phyloP scores from a whole-genome alignment of 2,329 filamentous ascomycete species.

The Beauveria sp. region DNA sequence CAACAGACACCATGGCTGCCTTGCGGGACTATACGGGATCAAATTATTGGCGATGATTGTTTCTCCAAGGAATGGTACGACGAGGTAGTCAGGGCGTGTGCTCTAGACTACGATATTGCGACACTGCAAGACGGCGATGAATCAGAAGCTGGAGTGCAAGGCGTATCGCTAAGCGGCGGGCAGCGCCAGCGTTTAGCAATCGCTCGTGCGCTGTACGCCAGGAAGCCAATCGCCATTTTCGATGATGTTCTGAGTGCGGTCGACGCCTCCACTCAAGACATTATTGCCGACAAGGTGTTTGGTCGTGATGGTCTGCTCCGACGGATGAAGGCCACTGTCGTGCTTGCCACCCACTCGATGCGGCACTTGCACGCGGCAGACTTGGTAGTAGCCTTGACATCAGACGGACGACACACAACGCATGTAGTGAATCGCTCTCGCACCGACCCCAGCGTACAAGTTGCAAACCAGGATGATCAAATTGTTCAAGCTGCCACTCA shows the following conservation, averaged over 20 bases:
- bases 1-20: conserved; percentile 8
- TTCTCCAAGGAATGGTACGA: conserved; percentile 3
- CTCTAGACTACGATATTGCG: conserved; percentile 5
- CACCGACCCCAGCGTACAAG: conserved; percentile 3
- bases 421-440: conserved; percentile 8
- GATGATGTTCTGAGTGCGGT: conserved; percentile 10
- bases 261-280: not conserved
- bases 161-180: conserved; percentile 7
- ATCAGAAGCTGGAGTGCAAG: conserved; percentile 2
- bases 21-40: not conserved
- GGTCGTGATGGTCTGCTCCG: conserved; percentile 7
- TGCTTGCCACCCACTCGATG: conserved; percentile 7
- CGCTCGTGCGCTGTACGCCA: conserved; percentile 7
- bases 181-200: conserved; percentile 4
- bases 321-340: not conserved
- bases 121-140: conserved; percentile 5
- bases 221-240: conserved; percentile 4
- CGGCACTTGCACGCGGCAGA: conserved; percentile 3
- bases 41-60: conserved; percentile 1
- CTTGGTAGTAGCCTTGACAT: not conserved
- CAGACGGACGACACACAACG: conserved; percentile 3
- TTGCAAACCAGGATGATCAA: conserved; percentile 7
- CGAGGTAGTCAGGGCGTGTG: conserved; percentile 3
- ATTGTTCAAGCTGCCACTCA: conserved; percentile 6
- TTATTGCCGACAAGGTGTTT: conserved; percentile 4